phyloP scores from a whole-genome alignment of 495 filamentous ascomycete genomes.

The Neurospora sp. region DNA sequence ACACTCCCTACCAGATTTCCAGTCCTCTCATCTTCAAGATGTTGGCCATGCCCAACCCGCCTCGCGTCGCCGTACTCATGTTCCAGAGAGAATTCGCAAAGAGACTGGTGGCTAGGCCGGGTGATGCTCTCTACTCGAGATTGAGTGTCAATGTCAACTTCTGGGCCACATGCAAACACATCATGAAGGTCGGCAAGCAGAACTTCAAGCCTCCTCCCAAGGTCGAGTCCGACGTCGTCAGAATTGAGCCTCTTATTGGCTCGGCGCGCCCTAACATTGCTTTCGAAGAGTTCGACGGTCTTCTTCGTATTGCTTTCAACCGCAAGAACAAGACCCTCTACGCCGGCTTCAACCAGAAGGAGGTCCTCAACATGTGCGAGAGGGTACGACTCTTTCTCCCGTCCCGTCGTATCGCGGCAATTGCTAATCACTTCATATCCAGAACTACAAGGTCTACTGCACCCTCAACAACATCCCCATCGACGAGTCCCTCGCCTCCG shows the following conservation, averaged over 20 bases:
- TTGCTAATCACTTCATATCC: background rate
- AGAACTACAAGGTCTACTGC: constrained; percentile 82
- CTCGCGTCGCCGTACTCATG: constrained; percentile 77
- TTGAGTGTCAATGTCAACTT: constrained; percentile 89
- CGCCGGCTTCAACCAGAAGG: constrained; percentile 59
- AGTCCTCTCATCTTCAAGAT: constrained; percentile 89
- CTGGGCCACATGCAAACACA: constrained; percentile 78
- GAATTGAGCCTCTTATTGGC: constrained; percentile 39
- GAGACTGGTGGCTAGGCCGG: constrained; percentile 20
- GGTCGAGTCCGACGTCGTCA: constrained; percentile 60
- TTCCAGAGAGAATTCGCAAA: constrained; percentile 29
- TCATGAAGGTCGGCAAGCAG: constrained; percentile 84
- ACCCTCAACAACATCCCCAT: constrained; percentile 68
- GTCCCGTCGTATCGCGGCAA: too few relatives aligned
- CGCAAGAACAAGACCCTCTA: constrained; percentile 59
- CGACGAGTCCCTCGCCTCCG: constrained; percentile 51
- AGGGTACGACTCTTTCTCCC: constrained; percentile 11
- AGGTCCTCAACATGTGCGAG: constrained; percentile 71
- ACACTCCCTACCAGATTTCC: constrained; percentile 92
- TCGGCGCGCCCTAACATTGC: constrained; percentile 64
- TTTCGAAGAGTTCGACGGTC: constrained; percentile 87
- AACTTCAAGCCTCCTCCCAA: constrained; percentile 92
- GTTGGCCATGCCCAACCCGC: constrained; percentile 58
- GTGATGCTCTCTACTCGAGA: constrained; percentile 75
- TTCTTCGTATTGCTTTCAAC: constrained; percentile 70